phyloP scores from a whole-genome alignment of 2,329 filamentous ascomycete genomes.

The Didymella glomerata region DNA sequence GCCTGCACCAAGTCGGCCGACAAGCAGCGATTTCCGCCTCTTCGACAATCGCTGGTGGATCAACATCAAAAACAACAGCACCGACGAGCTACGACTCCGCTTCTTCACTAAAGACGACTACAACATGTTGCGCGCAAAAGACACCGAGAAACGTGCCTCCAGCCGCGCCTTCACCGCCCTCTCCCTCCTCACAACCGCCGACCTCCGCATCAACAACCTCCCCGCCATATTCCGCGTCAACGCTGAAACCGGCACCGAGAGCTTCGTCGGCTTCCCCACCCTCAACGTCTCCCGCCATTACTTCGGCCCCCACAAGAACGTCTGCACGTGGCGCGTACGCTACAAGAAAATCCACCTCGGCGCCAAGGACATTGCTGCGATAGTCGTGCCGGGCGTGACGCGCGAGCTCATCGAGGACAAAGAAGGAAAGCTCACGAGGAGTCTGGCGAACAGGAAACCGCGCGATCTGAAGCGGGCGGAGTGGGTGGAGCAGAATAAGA shows the following conservation, averaged over 20 bases:
- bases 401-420: constrained; percentile 16
- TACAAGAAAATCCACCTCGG: constrained; percentile 42
- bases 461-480: background rate
- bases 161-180: constrained; percentile 25
- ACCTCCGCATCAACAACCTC: constrained; percentile 32
- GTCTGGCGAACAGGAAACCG: background rate
- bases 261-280: constrained; percentile 37
- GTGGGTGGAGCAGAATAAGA: background rate
- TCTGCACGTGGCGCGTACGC: constrained; percentile 32
- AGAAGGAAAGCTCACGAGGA: background rate
- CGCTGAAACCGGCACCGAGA: constrained; percentile 24
- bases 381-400: constrained; percentile 22
- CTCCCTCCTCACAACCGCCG: constrained; percentile 28
- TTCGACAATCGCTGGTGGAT: constrained; percentile 68
- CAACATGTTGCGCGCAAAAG: background rate
- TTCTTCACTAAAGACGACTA: constrained; percentile 32
- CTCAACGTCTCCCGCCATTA: constrained; percentile 28
- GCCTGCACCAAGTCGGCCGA: background rate
- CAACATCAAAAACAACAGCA: constrained; percentile 50
- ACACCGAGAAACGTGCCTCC: background rate
- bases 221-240: constrained; percentile 37
- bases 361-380: constrained; percentile 1
- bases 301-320: constrained; percentile 16
- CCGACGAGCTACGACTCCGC: constrained; percentile 51
- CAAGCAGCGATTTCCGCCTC: constrained; percentile 49